Evolutionary conservation across 2,329 filamentous ascomycete genomes (phyloP), one percentile per base, ranked within the genome.

Genomic region (Clarireedia homoeocarpa): DNA sequence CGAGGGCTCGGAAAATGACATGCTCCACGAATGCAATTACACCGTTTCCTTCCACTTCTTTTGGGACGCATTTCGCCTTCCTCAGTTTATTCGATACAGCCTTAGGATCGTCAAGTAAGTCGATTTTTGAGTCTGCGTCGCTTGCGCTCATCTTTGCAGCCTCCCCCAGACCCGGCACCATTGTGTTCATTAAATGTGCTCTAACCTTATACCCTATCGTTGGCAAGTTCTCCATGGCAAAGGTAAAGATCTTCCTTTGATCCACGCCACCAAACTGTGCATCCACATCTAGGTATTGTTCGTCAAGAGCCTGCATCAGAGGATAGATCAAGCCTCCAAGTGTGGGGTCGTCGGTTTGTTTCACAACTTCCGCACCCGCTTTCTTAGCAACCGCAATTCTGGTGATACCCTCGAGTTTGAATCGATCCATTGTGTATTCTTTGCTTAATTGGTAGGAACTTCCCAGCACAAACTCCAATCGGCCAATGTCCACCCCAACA

Each of bases 61-160:
- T 56, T 42, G 55, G 55, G n/a, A 36, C 34, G 4, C 55, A 56
- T 24, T 45, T 46, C 10, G 55, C 50, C 26, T 53, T 56, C 24
- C 44, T 56, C 20, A 56, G 17, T 42, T 56, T 56, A 42, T 56
- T 56, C 50, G 53, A 42, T 4, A 56, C 49, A 27, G 44, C 44
- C 14, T 53, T 48, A 10, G 50, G 55, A 7, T 48, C 49, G 36
- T 56, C 50, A 2, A 56, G 17, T 4, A 56, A 24, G 26, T 56
- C 55, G 7, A 58, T 58, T 17, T 58, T 58, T 5, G 52, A 56
- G 56, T 58, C 56, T 38, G 47, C 73, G 58, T 86, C 83, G 65
- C 83, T 86, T n/a, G 85, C 81, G 67, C 82, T 86, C 90, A 96
- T 96, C 77, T 96, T 96, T 61, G 83, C 86, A 39, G 89, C 83